Conservation (phyloP, 768 basidiomycete genomes). For the Kwoniella heveanensis region DNA sequence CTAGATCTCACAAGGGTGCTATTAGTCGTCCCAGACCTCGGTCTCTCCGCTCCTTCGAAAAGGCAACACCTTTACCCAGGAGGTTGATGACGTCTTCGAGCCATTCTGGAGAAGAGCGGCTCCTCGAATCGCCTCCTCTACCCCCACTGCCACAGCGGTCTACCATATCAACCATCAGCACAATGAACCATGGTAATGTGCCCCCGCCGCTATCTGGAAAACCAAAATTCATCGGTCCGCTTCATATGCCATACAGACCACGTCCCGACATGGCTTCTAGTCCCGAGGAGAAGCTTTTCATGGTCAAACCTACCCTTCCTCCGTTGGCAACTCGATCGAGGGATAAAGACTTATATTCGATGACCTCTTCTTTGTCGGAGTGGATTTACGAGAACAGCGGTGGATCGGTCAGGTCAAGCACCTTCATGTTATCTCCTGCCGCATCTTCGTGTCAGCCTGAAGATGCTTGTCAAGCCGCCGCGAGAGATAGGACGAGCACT, state of each 20-base stretch:
- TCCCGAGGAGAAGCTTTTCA: background rate
- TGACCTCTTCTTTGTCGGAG: background rate
- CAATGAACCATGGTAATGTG: background rate
- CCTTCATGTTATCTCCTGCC: background rate
- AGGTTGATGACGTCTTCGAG: background rate
- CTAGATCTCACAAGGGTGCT: background rate
- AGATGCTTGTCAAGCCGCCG: background rate
- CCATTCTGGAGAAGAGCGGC: background rate
- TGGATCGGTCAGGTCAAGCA: background rate
- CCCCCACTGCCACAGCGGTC: background rate
- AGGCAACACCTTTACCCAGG: background rate
- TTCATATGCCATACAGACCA: background rate
- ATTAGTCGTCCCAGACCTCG: background rate
- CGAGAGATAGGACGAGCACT: background rate
- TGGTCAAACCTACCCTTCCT: background rate
- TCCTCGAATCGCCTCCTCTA: background rate
- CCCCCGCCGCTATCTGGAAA: background rate
- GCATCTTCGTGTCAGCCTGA: background rate
- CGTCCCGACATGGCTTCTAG: background rate
- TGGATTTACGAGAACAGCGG: constrained; percentile 1
- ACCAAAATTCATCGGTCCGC: constrained; percentile 1
- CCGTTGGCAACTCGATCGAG: background rate
- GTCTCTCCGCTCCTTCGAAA: background rate
- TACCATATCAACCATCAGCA: background rate
- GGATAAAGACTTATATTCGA: background rate